phyloP scores from a whole-genome alignment of 345 rosid genomes.

The Schrenkiella parvula region DNA sequence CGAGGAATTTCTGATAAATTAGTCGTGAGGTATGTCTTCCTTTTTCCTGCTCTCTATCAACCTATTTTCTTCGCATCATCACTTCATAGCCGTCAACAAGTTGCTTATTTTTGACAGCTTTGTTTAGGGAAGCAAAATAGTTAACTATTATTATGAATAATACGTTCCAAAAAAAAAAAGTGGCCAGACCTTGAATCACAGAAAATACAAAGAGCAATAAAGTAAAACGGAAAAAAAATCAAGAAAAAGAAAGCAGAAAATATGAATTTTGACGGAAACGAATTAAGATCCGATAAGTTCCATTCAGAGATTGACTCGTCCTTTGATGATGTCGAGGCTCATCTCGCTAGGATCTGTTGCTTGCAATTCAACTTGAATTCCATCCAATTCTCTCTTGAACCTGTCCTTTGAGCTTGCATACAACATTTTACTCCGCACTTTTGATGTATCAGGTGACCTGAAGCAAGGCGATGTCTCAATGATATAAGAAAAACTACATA shows the following conservation, averaged over 20 bases:
- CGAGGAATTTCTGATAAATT: conserved; percentile 27
- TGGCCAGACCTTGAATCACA: conserved; percentile 21
- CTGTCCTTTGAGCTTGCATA: conserved; percentile 76
- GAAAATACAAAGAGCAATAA: neutral
- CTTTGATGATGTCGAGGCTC: conserved; percentile 62
- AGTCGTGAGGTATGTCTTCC: conserved; percentile 21
- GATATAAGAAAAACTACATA: neutral
- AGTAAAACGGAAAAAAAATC: neutral
- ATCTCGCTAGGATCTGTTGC: conserved; percentile 78
- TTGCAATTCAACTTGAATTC: conserved; percentile 68
- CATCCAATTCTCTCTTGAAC: conserved; percentile 75
- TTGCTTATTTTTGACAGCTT: neutral
- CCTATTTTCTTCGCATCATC: conserved; percentile 11
- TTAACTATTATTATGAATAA: conserved; percentile 5
- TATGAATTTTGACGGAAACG: conserved; percentile 5
- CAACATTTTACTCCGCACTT: conserved; percentile 72
- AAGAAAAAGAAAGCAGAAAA: conserved; percentile 8
- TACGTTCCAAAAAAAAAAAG: conserved; percentile 6
- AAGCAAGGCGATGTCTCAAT: conserved; percentile 4
- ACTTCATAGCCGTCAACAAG: neutral
- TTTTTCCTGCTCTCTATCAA: neutral
- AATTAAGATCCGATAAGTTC: conserved; percentile 2
- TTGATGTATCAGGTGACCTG: conserved; percentile 69
- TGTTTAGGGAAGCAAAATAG: conserved; percentile 18
- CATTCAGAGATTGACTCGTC: conserved; percentile 41